Base-by-base conservation (phyloP, 257 asterid species). In the Linderniella brevidens region DNA sequence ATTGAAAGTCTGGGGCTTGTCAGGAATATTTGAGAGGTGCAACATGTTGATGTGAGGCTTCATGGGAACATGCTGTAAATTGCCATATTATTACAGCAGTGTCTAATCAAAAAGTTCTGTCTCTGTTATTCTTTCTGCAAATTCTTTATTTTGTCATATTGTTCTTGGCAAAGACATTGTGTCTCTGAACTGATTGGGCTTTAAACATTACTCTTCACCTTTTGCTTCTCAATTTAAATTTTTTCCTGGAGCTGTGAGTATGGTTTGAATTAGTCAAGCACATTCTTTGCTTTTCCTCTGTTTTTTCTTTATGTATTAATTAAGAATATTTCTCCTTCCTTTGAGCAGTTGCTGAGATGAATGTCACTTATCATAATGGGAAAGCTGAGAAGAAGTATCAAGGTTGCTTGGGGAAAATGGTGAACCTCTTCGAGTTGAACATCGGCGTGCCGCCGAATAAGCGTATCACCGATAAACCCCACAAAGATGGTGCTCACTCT, bases 331-430 rank as follows among this genome's bases (percentile, higher is more conserved):
- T 37, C 43, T 37, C 4, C 40, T 32, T 36, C 41, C 49, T 25
- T 36, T 35, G 64, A 41, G 49, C 77, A 72, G 98, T 80, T 64
- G 36, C 48, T 55, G 78, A 76, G 69, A 84, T 88, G 95, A 84
- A 69, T 69, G 82, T 77, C 15, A 42, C 72, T 63, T 76, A 65
- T 64, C 81, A 70, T 50, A 62, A 58, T 61, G 74, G 64, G 9
- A 60, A 68, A 54, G 62, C 9, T 58, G 92, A 77, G 65, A 67
- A 67, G 58, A 60, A 80, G 20, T 58, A 74, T 57, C 78, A 92
- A 18, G 92, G 94, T 61, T 81, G 94, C 71, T 62, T 85, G 82
- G 99, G 99, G 60, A 74, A 78, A 65, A 73, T 77, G 93, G 96
- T 79, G 65, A 85, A 79, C 64, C 74, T 85, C 68, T 85, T 81